Evolutionary conservation across 441 rosid genomes (phyloP), one percentile per base, ranked within the genome.

Genomic region (Gossypium gossypioides): DNA sequence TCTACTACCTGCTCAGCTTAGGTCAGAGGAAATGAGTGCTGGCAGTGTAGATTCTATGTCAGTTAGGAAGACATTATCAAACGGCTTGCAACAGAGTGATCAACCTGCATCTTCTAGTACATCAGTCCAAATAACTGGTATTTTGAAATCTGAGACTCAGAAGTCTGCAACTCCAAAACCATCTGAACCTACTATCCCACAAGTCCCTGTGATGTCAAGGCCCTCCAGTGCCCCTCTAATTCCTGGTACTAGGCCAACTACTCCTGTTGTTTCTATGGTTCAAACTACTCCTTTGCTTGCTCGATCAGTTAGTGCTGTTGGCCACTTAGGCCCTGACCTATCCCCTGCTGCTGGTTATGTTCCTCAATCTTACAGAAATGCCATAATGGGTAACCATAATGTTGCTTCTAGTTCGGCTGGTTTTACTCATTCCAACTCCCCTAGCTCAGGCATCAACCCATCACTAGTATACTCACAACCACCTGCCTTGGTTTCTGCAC

Each of bases 211-310:
- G 61, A 77, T 85, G 81, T 85, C 97, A 46, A 92, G 98, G 86
- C 97, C 98, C 51, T 88, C 89, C 48, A 92, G 96, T 83, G 93
- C 97, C 77, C 97, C 99, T 29, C 69, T 95, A 57, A 79, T 81
- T 63, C 96, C 93, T 65, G 90, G 77, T 71, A 81, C 76, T 58
- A 82, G 86, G 61, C 81, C 90, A n/a, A 34, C 85, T 48, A 80
- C 90, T 75, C 84, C 85, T 54, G 79, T 79, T 68, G 82, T 84
- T 61, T 86, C 97, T 62, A 29, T 83, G 80, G 87, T 83, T 80
- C 96, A 86, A 71, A 69, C 92, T n/a, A 44, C 87, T 9, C 87
- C 95, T 21, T 74, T 73, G 25, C 91, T 92, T 68, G 79, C 94
- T 29, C 93, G 95, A 29, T 91, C 97, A 19, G 86, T 85, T 42